phyloP scores from a whole-genome alignment of 495 filamentous ascomycete genomes.

The Hyaloscypha hepaticicola region DNA sequence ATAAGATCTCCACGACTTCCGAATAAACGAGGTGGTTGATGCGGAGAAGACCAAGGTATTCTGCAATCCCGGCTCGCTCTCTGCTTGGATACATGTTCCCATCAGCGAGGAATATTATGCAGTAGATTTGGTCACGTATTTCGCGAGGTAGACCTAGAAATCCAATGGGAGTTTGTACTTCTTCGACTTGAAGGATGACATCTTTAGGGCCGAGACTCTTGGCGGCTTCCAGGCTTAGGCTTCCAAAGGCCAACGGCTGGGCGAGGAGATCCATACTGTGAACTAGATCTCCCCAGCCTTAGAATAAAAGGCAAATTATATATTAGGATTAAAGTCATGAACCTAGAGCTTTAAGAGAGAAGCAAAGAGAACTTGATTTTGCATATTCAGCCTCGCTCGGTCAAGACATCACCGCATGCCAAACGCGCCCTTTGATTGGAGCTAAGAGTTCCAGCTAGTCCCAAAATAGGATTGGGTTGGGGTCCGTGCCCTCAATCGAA shows the following conservation, averaged over 20 bases:
- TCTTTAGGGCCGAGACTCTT: background rate
- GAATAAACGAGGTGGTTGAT: constrained; percentile 21
- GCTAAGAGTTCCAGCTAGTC: background rate
- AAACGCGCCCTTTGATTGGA: background rate
- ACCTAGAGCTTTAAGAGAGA: background rate
- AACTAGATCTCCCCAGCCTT: background rate
- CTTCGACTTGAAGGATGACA: constrained; percentile 13
- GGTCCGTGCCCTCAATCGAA: background rate
- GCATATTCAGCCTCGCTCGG: background rate
- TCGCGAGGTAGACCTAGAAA: constrained; percentile 20
- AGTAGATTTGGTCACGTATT: constrained; percentile 21
- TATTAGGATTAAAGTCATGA: background rate
- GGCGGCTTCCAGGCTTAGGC: background rate
- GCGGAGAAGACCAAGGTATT: constrained; percentile 12
- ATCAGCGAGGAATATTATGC: constrained; percentile 8
- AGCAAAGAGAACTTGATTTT: background rate
- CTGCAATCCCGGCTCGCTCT: constrained; percentile 14
- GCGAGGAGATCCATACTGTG: background rate
- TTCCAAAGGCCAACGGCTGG: background rate
- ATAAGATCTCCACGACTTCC: constrained; percentile 18
- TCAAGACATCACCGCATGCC: background rate
- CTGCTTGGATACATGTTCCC: constrained; percentile 16
- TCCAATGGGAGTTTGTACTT: background rate
- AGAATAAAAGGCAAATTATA: background rate
- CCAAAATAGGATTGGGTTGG: background rate